Evolutionary conservation across 805 yeast genomes (phyloP), one percentile per base, ranked within the genome.

Genomic region (Suhomyces canberraensis): DNA sequence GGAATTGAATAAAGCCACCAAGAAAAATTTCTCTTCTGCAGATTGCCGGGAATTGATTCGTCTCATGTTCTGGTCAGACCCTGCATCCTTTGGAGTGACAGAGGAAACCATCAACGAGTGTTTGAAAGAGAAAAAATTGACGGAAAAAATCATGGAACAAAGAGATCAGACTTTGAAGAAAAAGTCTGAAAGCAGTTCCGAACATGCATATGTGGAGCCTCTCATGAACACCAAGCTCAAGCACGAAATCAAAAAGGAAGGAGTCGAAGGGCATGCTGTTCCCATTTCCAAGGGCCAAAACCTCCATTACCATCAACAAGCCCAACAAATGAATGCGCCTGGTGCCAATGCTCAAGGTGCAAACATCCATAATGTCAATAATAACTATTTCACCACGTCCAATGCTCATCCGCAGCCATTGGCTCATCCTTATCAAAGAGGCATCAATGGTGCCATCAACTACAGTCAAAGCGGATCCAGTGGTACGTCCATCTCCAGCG

Each of bases 21-120:
- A 78, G 14, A 76, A 75, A 46, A 49, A 58, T 31, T 75, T 76
- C 47, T 61, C 78, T 11, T 71, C 74, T 19, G 64, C 56, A 21
- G 81, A 78, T 44, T 72, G 84, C 41, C 73, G 81, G 35, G 78
- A 73, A 25, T 51, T 79, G 21, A 58, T 81, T 11, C 61, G 77
- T 32, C 61, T 65, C 37, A 50, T 81, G 46, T 80, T 83, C 46
- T 66, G 75, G 59, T 51, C 60, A 13, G 70, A 76, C 47, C 87
- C 89, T 0, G 66, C 50, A 3, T 52, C 62, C 11, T 82, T 84
- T 55, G 84, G 83, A 4, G 71, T 82, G 22, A 62, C 67, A 38
- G 76, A 71, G 28, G 72, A 61, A 4, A 64, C 73, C 14, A 41
- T 73, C 9, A 47, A 46, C 9, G 77, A 73, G 47, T 58, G 64